Percentiles rank a stretch among this genome's conserved stretches.
Evolutionary conservation across 1,284 basidiomycete genomes (phyloP).

Genomic region (Ustilago tritici): DNA sequence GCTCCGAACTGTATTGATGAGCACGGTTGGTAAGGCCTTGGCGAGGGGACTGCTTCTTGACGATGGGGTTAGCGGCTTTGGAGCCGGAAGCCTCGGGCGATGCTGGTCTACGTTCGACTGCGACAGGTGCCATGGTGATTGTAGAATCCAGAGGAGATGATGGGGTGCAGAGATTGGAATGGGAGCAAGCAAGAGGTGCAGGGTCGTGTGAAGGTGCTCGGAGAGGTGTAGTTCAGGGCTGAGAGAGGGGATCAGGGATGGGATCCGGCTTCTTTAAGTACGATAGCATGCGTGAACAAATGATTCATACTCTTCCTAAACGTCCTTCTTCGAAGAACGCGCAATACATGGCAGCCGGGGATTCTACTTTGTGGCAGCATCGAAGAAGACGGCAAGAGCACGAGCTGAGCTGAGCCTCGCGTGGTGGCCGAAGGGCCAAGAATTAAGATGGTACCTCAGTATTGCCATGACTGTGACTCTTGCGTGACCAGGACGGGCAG

Average conservation of each 20-base stretch:
- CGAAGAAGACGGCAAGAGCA: not conserved
- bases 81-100: slow-evolving; percentile 25
- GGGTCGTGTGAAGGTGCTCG: not conserved
- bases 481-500: slow-evolving; percentile 32
- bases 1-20: slow-evolving; percentile 34
- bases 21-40: slow-evolving; percentile 30
- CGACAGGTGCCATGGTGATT: slow-evolving; percentile 43
- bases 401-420: not conserved
- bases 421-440: slow-evolving; percentile 1
- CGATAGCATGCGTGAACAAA: not conserved
- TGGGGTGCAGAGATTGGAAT: not conserved
- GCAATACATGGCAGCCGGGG: not conserved
- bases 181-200: not conserved
- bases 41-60: not conserved
- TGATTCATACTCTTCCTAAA: not conserved
- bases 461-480: slow-evolving; percentile 19
- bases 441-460: not conserved
- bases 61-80: slow-evolving; percentile 12
- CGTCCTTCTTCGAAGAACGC: not conserved
- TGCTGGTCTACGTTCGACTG: slow-evolving; percentile 31
- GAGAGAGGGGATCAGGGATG: not conserved
- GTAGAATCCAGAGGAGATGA: not conserved
- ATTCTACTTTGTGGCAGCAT: not conserved
- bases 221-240: not conserved
- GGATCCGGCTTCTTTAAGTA: not conserved